These are phyloP conservation scores for Microdochium bolleyi DNA, from an alignment of 2,329 filamentous ascomycete genomes.

Conservation along the genomic window DNA sequence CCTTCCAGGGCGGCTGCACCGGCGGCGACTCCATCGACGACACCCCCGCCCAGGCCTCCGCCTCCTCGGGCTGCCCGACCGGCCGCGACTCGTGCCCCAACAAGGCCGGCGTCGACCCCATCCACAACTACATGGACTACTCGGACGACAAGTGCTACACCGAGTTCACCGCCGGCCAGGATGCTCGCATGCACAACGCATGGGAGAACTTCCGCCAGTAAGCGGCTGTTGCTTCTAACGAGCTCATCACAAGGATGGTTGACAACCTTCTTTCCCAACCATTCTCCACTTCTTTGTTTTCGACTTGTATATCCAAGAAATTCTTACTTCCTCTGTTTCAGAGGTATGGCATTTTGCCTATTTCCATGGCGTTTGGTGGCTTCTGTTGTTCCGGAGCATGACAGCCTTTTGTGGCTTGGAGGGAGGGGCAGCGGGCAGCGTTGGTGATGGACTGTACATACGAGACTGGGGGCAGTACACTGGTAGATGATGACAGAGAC, in stretches of 20 bases:
- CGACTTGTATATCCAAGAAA: too few relatives aligned
- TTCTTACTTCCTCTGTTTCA: too few relatives aligned
- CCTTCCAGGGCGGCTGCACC: constrained; percentile 33
- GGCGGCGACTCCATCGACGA: constrained; percentile 29
- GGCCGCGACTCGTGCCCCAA: constrained; percentile 23
- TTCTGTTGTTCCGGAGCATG: too few relatives aligned
- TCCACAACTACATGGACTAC: constrained; percentile 29
- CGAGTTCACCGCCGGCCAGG: constrained; percentile 28
- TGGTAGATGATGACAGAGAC: too few relatives aligned
- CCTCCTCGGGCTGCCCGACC: constrained; percentile 25
- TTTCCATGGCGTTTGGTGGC: too few relatives aligned
- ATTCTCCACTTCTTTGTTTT: too few relatives aligned
- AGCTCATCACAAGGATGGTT: background rate
- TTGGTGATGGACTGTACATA: too few relatives aligned
- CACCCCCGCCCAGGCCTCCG: constrained; percentile 28
- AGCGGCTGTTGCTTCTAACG: background rate
- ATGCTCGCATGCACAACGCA: constrained; percentile 10
- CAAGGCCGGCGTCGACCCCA: constrained; percentile 19
- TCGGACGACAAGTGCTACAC: constrained; percentile 28
- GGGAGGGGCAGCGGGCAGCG: too few relatives aligned
- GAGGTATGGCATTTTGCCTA: too few relatives aligned
- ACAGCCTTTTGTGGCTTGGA: too few relatives aligned
- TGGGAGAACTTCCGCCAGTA: background rate
- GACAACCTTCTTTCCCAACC: too few relatives aligned
- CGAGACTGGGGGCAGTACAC: too few relatives aligned